Conservation (phyloP, 768 basidiomycete species). For the Rhodotorula paludigena region DNA sequence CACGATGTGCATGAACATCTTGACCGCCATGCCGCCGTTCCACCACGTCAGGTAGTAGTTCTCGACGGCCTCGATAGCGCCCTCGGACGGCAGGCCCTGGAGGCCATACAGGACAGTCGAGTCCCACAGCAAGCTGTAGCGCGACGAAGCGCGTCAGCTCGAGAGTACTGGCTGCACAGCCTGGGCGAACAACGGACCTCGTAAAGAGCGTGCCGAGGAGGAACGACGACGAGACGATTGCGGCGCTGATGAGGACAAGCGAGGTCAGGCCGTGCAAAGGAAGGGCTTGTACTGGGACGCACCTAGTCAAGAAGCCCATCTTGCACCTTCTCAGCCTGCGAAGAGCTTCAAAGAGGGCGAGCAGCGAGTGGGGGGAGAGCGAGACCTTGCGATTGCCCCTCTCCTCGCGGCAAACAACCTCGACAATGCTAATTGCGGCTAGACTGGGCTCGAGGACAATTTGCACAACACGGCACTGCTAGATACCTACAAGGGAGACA, state of each 20-base stretch:
- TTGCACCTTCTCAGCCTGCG: neutral
- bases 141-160: neutral
- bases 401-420: too few species aligned
- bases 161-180: neutral
- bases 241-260: conserved; percentile 1
- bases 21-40: conserved; percentile 36
- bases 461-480: too few species aligned
- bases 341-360: neutral
- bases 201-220: conserved; percentile 37
- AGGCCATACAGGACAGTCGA: conserved; percentile 25
- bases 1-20: conserved; percentile 35
- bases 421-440: too few species aligned
- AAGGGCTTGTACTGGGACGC: neutral
- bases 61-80: conserved; percentile 24
- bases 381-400: too few species aligned
- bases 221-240: conserved; percentile 28
- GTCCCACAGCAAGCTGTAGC: conserved; percentile 27
- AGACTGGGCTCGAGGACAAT: too few species aligned
- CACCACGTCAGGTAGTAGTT: conserved; percentile 39
- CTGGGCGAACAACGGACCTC: neutral
- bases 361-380: neutral
- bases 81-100: conserved; percentile 9
- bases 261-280: neutral
- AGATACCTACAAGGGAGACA: too few species aligned
- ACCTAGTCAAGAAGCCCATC: conserved; percentile 15